These are phyloP conservation scores for Cladosporium cucumerinum DNA, from an alignment of 2,329 filamentous ascomycete species.

Conservation along the genomic window DNA sequence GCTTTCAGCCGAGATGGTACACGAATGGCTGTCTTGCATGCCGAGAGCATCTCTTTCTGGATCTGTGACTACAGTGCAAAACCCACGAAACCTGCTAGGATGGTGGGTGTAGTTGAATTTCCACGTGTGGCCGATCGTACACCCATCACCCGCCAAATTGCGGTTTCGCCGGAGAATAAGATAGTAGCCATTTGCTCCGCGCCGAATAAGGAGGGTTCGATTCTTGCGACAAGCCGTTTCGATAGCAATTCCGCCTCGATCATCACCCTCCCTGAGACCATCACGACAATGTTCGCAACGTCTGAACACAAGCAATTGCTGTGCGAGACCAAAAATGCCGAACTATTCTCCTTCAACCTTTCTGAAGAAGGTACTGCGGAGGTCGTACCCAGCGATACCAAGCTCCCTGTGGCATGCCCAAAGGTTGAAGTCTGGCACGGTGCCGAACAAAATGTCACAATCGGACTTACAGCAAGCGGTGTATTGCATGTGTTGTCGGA, in stretches of 20 bases:
- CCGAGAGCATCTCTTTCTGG: conserved; percentile 64
- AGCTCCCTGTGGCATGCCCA: conserved; percentile 27
- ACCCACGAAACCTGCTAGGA: conserved; percentile 43
- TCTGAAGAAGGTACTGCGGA: neutral
- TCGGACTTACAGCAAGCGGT: conserved; percentile 72
- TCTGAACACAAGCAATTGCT: conserved; percentile 6
- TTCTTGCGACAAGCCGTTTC: neutral
- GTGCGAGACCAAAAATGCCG: neutral
- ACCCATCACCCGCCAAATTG: conserved; percentile 43
- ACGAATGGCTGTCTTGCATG: conserved; percentile 69
- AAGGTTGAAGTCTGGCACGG: conserved; percentile 35
- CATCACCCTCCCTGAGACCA: neutral
- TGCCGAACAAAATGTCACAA: conserved; percentile 41
- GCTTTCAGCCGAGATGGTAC: conserved; percentile 65
- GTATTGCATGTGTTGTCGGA: conserved; percentile 48
- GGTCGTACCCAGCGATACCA: neutral
- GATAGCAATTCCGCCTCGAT: neutral
- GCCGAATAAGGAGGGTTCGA: conserved; percentile 19
- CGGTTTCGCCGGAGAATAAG: conserved; percentile 41
- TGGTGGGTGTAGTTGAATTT: conserved; percentile 11
- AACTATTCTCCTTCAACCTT: neutral
- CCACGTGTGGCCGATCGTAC: neutral
- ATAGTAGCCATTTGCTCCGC: conserved; percentile 33
- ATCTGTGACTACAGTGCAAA: conserved; percentile 63
- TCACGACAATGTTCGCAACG: conserved; percentile 4